Evolutionary conservation across 2,329 filamentous ascomycete species (phyloP).

Genomic region (Aspergillus viridinutans): DNA sequence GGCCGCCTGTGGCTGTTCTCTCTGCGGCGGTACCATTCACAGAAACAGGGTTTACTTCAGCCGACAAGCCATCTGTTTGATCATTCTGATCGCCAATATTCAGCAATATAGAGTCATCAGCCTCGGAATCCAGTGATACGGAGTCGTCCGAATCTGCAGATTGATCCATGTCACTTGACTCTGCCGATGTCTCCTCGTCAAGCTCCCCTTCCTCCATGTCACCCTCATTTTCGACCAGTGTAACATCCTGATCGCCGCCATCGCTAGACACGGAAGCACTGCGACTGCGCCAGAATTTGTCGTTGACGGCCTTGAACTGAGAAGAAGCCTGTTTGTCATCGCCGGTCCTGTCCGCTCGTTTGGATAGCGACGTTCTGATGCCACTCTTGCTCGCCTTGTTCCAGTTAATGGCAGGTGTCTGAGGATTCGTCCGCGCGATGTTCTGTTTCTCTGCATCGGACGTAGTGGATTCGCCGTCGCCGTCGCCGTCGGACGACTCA

Average conservation of each 20-base stretch:
- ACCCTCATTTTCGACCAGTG: slow-evolving; percentile 8
- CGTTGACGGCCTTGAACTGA: slow-evolving; percentile 35
- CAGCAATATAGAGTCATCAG: slow-evolving; percentile 41
- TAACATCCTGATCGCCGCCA: slow-evolving; percentile 4
- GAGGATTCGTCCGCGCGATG: slow-evolving; percentile 11
- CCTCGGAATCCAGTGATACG: slow-evolving; percentile 31
- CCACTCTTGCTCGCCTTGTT: slow-evolving; percentile 41
- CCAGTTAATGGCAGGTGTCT: slow-evolving; percentile 38
- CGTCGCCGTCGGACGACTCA: slow-evolving; percentile 13
- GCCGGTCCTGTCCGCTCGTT: slow-evolving; percentile 17
- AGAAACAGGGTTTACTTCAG: slow-evolving; percentile 14
- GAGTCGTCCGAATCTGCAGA: slow-evolving; percentile 31
- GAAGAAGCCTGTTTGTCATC: slow-evolving; percentile 14
- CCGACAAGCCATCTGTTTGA: slow-evolving; percentile 6
- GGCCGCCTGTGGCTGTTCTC: background rate
- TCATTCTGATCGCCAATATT: slow-evolving; percentile 31
- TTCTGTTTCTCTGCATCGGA: slow-evolving; percentile 12
- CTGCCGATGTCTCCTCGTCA: slow-evolving; percentile 15
- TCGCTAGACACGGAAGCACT: slow-evolving; percentile 29
- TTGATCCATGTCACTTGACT: slow-evolving; percentile 9
- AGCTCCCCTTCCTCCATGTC: slow-evolving; percentile 28
- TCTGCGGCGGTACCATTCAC: background rate
- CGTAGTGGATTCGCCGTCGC: slow-evolving; percentile 8
- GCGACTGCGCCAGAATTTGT: slow-evolving; percentile 34
- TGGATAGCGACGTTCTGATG: slow-evolving; percentile 41